Percentiles rank a stretch among this genome's conserved stretches.
phyloP scores from a whole-genome alignment of 129 eudicot species.

The Ambrosia artemisiifolia region DNA sequence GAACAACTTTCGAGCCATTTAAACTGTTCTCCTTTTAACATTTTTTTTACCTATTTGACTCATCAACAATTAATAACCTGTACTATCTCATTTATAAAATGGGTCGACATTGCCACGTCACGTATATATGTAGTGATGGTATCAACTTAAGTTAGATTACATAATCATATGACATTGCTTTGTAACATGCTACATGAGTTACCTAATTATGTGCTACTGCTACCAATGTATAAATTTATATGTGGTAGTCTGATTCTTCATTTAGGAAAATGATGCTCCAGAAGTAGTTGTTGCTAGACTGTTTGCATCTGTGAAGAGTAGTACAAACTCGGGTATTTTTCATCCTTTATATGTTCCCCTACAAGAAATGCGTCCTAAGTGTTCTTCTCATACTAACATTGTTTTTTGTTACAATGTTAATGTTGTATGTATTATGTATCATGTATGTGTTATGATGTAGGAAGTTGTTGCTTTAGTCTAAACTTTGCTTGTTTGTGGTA shows the following conservation, averaged over 20 bases:
- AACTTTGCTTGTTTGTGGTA: conserved; percentile 84
- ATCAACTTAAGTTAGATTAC: background rate
- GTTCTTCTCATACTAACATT: background rate
- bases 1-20: background rate
- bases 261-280: conserved; percentile 39
- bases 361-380: conserved; percentile 10
- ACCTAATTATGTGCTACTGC: background rate
- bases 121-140: too few species aligned
- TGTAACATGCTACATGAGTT: conserved; percentile 2
- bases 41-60: background rate
- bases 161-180: background rate
- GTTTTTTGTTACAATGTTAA: background rate
- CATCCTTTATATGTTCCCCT: conserved; percentile 6
- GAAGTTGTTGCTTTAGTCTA: conserved; percentile 83
- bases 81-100: background rate
- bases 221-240: conserved; percentile 3
- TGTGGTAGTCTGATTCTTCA: conserved; percentile 5
- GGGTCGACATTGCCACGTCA: background rate
- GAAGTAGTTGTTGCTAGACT: conserved; percentile 42
- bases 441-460: conserved; percentile 47
- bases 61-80: background rate
- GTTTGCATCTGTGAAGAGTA: conserved; percentile 38
- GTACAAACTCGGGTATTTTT: conserved; percentile 58
- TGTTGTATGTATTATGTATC: background rate
- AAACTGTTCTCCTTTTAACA: background rate